Conservation (phyloP, 2,329 filamentous ascomycete species). For the Claviceps sorghi region DNA sequence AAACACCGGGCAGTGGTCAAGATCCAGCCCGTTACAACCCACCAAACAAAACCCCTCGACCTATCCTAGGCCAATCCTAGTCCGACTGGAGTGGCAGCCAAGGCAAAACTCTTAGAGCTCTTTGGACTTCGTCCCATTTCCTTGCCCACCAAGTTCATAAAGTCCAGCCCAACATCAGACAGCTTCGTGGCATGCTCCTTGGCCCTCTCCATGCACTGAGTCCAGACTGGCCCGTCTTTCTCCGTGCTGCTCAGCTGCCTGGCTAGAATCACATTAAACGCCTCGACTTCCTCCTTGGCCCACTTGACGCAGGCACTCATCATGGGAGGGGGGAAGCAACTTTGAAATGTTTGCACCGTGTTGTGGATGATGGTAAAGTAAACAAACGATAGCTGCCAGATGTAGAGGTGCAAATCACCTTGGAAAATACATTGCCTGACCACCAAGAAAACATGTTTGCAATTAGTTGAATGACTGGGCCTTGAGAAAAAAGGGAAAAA, state of each 20-base stretch:
- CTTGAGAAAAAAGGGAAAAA: background rate
- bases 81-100: slow-evolving; percentile 11
- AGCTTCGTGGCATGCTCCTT: slow-evolving; percentile 68
- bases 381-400: slow-evolving; percentile 88
- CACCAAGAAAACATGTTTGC: background rate
- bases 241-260: slow-evolving; percentile 82
- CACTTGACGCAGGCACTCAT: slow-evolving; percentile 95
- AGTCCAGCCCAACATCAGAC: slow-evolving; percentile 77
- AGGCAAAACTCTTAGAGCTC: slow-evolving; percentile 6
- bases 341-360: slow-evolving; percentile 77
- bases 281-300: slow-evolving; percentile 91
- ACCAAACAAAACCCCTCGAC: too few species aligned
- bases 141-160: slow-evolving; percentile 63
- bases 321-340: slow-evolving; percentile 70
- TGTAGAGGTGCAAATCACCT: slow-evolving; percentile 81
- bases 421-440: slow-evolving; percentile 83
- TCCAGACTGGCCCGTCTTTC: slow-evolving; percentile 60
- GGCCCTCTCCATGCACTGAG: slow-evolving; percentile 68
- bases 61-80: slow-evolving; percentile 15
- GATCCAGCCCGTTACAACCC: background rate
- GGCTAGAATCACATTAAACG: slow-evolving; percentile 70
- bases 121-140: slow-evolving; percentile 23
- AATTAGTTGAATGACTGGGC: background rate
- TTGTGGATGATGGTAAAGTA: slow-evolving; percentile 93
- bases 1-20: background rate